Evolutionary conservation across 202 grass and related monocot genomes (phyloP).

Genomic region (Setaria viridis): DNA sequence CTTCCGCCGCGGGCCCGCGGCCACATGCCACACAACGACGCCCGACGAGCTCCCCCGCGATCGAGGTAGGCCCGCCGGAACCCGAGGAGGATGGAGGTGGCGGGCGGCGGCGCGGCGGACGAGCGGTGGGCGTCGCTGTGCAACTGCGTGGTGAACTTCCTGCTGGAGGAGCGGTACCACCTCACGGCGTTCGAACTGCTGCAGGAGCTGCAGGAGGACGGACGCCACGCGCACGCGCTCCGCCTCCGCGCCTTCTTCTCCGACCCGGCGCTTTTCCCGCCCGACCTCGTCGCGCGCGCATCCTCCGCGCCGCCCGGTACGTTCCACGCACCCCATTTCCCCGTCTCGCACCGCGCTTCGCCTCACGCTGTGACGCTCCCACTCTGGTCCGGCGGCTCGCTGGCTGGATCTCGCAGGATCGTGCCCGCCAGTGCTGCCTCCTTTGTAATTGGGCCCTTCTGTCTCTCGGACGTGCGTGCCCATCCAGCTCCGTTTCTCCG

Average conservation of each 20-base stretch:
- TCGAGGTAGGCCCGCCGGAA: constrained; percentile 20
- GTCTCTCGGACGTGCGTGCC: not conserved
- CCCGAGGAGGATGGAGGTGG: constrained; percentile 32
- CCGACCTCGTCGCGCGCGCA: constrained; percentile 71
- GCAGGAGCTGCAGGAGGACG: constrained; percentile 92
- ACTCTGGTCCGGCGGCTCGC: not conserved
- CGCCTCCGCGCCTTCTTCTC: constrained; percentile 88
- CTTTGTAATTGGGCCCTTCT: constrained; percentile 20
- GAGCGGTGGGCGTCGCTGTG: constrained; percentile 87
- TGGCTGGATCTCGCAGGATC: constrained; percentile 36
- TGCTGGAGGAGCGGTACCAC: constrained; percentile 92
- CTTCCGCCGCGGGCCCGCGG: not conserved
- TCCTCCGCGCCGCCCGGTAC: constrained; percentile 58
- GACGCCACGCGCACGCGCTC: constrained; percentile 84
- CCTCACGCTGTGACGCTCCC: not conserved
- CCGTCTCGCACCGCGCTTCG: not conserved
- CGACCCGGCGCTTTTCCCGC: constrained; percentile 68
- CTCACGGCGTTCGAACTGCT: constrained; percentile 94
- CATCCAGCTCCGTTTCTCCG: not conserved
- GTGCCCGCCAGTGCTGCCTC: not conserved
- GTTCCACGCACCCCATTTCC: constrained; percentile 32
- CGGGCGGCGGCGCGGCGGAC: constrained; percentile 51
- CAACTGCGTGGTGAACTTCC: constrained; percentile 98
- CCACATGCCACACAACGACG: constrained; percentile 33
- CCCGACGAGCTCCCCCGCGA: constrained; percentile 28